Percentiles rank a stretch among this genome's conserved stretches.
Conservation (phyloP, 805 yeast genomes). For the Pichia gijzeniarum region DNA sequence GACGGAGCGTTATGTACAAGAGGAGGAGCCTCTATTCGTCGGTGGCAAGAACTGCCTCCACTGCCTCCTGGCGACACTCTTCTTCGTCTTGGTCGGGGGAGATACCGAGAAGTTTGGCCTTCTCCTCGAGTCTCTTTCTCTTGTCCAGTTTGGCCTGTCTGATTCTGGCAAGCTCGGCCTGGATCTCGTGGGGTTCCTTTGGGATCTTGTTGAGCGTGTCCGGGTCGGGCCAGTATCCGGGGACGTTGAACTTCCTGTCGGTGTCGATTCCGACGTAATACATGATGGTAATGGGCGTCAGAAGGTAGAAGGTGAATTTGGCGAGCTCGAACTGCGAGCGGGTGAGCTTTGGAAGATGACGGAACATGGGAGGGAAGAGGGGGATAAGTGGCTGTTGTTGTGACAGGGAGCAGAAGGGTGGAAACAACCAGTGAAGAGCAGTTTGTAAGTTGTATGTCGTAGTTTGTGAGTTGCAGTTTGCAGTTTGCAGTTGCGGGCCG, state of each 20-base stretch:
- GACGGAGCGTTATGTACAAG: no score
- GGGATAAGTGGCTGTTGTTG: no score
- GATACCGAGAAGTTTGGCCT: slow-evolving; percentile 63
- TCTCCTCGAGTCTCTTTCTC: slow-evolving; percentile 65
- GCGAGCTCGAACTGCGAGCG: slow-evolving; percentile 51
- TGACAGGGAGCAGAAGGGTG: no score
- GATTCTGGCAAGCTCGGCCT: slow-evolving; percentile 86
- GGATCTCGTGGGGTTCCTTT: slow-evolving; percentile 85
- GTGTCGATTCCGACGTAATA: slow-evolving; percentile 88
- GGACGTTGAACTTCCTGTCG: slow-evolving; percentile 79
- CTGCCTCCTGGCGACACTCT: slow-evolving; percentile 6
- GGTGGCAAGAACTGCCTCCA: slow-evolving; percentile 10
- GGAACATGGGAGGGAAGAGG: no score
- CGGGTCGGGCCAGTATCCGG: slow-evolving; percentile 98
- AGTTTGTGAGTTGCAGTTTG: no score
- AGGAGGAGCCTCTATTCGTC: slow-evolving; percentile 6
- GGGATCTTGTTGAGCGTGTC: slow-evolving; percentile 86
- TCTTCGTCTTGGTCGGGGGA: slow-evolving; percentile 32
- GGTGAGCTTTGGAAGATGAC: slow-evolving; percentile 27
- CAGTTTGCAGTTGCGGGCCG: no score
- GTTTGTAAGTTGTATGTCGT: no score
- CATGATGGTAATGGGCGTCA: slow-evolving; percentile 89
- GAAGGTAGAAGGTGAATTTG: slow-evolving; percentile 75
- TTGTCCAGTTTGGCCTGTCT: slow-evolving; percentile 68
- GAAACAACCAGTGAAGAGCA: no score